These are phyloP conservation scores for Camellia japonica DNA, from an alignment of 148 eudicot species.

Conservation along the genomic window DNA sequence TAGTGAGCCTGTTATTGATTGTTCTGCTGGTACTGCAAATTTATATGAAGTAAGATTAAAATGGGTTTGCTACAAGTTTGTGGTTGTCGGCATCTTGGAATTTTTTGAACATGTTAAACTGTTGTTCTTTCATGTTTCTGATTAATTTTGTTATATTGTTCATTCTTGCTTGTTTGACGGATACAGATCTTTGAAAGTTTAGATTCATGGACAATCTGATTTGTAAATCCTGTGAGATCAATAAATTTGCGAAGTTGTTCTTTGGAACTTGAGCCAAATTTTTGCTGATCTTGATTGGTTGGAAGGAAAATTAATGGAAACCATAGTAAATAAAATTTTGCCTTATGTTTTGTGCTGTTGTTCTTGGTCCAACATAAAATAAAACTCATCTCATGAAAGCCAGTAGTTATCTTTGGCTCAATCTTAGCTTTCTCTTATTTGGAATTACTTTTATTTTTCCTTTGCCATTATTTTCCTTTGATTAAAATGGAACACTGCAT, in stretches of 20 bases:
- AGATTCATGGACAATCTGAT: not conserved
- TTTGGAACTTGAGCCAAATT: not conserved
- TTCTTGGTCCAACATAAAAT: not conserved
- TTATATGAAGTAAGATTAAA: not conserved
- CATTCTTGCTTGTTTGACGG: not conserved
- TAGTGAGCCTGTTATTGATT: not conserved
- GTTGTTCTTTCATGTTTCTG: not conserved
- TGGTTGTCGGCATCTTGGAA: not conserved
- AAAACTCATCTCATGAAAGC: too few relatives aligned
- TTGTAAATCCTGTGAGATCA: not conserved
- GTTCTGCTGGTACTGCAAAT: not conserved
- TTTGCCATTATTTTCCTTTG: not conserved
- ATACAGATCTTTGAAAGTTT: not conserved
- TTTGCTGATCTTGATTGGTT: not conserved
- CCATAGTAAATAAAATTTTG: not conserved
- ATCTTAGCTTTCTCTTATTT: not conserved
- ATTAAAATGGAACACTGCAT: not conserved
- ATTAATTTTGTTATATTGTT: not conserved
- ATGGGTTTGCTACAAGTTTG: not conserved
- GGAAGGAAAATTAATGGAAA: not conserved
- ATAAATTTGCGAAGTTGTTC: not conserved
- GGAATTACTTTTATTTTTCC: not conserved
- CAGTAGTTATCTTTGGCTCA: not conserved
- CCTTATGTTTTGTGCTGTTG: not conserved
- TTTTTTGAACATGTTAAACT: not conserved